These are phyloP conservation scores for Trichoderma cornu-damae DNA, from an alignment of 2,329 filamentous ascomycete genomes.

Conservation along the genomic window DNA sequence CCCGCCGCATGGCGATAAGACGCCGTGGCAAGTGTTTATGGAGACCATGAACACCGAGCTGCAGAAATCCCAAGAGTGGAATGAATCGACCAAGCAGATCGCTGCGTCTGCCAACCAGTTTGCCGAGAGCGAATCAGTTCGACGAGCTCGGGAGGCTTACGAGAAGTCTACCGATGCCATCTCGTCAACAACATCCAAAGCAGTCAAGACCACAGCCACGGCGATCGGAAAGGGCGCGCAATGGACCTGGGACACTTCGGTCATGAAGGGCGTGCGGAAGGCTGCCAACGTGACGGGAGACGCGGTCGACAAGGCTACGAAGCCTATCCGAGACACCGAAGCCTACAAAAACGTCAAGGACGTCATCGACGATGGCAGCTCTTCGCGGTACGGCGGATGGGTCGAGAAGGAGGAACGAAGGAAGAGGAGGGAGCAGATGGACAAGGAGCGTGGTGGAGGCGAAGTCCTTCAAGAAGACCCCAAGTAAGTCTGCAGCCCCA, in stretches of 20 bases:
- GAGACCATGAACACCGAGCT: conserved; percentile 94
- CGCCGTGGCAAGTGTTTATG: conserved; percentile 96
- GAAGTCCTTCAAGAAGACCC: conserved; percentile 77
- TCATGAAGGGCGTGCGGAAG: conserved; percentile 85
- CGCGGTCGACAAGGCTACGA: conserved; percentile 88
- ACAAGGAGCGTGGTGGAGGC: conserved; percentile 51
- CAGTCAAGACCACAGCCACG: conserved; percentile 77
- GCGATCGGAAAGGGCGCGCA: conserved; percentile 85
- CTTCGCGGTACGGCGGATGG: conserved; percentile 94
- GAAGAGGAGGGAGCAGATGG: conserved; percentile 68
- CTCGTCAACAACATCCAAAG: conserved; percentile 69
- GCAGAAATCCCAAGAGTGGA: conserved; percentile 97
- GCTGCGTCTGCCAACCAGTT: conserved; percentile 86
- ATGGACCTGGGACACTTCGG: conserved; percentile 95
- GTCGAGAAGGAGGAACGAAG: conserved; percentile 91
- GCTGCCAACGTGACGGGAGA: conserved; percentile 81
- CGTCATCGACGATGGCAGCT: conserved; percentile 94
- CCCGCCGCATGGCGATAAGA: conserved; percentile 96
- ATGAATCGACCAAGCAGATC: conserved; percentile 94
- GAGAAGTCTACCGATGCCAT: conserved; percentile 80
- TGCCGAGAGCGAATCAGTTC: conserved; percentile 85
- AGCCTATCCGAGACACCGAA: conserved; percentile 89
- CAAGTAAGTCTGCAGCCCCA: conserved; percentile 57
- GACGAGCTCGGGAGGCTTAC: conserved; percentile 79
- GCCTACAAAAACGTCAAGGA: conserved; percentile 93